These are phyloP conservation scores for Ambispora gerdemannii DNA, from an alignment of 192 early-diverging fungal genomes.

Conservation along the genomic window DNA sequence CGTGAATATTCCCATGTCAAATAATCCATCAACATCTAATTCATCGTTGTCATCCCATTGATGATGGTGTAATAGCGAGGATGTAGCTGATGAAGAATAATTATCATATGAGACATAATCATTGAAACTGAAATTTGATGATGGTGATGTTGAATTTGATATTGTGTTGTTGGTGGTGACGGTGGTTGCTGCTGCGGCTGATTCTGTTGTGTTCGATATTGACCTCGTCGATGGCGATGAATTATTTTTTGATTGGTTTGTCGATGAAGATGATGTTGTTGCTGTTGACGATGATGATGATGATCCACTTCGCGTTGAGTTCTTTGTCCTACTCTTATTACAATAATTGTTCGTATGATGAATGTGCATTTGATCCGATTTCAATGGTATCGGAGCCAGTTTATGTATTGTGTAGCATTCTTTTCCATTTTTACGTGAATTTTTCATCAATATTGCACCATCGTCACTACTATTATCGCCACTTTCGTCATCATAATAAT, in stretches of 20 bases:
- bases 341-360: not conserved
- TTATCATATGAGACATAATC: too few relatives aligned
- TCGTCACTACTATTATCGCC: conserved; percentile 37
- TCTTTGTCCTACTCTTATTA: not conserved
- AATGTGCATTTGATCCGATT: conserved; percentile 24
- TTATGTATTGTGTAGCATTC: conserved; percentile 22
- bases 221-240: too few relatives aligned
- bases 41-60: conserved; percentile 2
- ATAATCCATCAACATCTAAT: conserved; percentile 6
- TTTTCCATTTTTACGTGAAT: conserved; percentile 16
- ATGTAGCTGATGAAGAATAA: not conserved
- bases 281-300: not conserved
- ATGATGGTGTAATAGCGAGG: not conserved
- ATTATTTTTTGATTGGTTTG: too few relatives aligned
- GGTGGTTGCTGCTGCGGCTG: too few relatives aligned
- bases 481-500: conserved; percentile 36
- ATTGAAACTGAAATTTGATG: too few relatives aligned
- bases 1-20: not conserved
- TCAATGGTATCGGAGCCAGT: conserved; percentile 16
- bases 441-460: conserved; percentile 19
- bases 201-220: too few relatives aligned
- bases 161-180: too few relatives aligned
- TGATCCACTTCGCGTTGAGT: not conserved
- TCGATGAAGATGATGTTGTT: too few relatives aligned
- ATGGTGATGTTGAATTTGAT: too few relatives aligned